Percentiles rank a stretch among this genome's conserved stretches.
Conservation (phyloP, 495 filamentous ascomycete species). For the Xylaria telfairii region DNA sequence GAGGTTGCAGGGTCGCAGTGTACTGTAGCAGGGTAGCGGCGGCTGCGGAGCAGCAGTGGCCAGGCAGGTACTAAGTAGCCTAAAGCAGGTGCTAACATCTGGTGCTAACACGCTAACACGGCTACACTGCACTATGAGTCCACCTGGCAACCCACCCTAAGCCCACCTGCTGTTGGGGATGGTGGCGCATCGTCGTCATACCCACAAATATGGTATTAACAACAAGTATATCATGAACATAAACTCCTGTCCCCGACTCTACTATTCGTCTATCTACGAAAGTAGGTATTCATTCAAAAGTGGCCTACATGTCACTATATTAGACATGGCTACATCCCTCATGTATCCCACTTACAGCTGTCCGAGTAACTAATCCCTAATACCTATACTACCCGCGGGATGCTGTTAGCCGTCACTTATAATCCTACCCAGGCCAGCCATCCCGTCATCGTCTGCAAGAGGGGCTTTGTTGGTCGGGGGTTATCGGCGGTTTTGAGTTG, state of each 20-base stretch:
- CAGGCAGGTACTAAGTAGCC: conserved; percentile 3
- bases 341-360: too few relatives aligned
- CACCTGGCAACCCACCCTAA: background rate
- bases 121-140: background rate
- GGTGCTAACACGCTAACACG: background rate
- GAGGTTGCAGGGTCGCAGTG: conserved; percentile 1
- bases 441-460: background rate
- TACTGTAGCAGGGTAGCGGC: conserved; percentile 16
- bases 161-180: background rate
- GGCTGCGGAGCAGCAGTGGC: conserved; percentile 6
- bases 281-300: background rate
- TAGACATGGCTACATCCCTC: background rate
- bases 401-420: background rate
- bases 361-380: too few relatives aligned
- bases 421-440: background rate
- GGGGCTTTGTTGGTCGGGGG: conserved; percentile 1
- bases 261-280: background rate
- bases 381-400: too few relatives aligned
- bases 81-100: conserved; percentile 5
- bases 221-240: too few relatives aligned
- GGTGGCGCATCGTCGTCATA: conserved; percentile 13
- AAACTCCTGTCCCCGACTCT: background rate
- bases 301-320: background rate
- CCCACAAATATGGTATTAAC: too few relatives aligned
- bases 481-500: background rate